A percentile compares a stretch with the other conserved stretches of the same genome.
phyloP scores from a whole-genome alignment of 169 alveolate species.

The Plasmodium falciparum region DNA sequence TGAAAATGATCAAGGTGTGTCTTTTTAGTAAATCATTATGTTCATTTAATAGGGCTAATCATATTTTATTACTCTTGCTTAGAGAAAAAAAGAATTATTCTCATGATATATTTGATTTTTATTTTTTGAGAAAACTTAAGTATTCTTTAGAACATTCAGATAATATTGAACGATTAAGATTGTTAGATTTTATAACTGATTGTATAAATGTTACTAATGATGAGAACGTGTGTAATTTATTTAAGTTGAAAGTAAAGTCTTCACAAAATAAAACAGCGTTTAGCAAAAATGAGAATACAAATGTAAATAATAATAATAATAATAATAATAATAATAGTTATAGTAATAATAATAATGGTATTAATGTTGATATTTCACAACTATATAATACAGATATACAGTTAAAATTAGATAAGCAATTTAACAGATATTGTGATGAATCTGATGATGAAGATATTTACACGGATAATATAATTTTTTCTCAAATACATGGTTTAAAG shows the following conservation, averaged over 20 bases:
- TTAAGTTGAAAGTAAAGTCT: not conserved
- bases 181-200: conserved; percentile 46
- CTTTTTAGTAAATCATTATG: conserved; percentile 71
- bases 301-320: not conserved
- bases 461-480: conserved; percentile 24
- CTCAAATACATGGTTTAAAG: not conserved
- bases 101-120: conserved; percentile 52
- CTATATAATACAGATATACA: not conserved
- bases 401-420: not conserved
- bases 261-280: not conserved
- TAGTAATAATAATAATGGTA: not conserved
- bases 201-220: conserved; percentile 20
- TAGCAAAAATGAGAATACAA: not conserved
- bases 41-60: conserved; percentile 67
- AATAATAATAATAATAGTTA: not conserved
- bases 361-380: not conserved
- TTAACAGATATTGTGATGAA: not conserved
- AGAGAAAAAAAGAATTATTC: conserved; percentile 34
- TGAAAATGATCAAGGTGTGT: conserved; percentile 72
- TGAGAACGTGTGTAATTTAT: conserved; percentile 23
- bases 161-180: conserved; percentile 59
- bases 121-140: conserved; percentile 49
- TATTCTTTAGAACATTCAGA: conserved; percentile 31
- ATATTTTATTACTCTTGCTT: conserved; percentile 20
- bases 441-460: conserved; percentile 15